A percentile compares a stretch with the other conserved stretches of the same genome.
Evolutionary conservation across 164 flowering plant species (phyloP).

Genomic region (Buxus sempervirens): DNA sequence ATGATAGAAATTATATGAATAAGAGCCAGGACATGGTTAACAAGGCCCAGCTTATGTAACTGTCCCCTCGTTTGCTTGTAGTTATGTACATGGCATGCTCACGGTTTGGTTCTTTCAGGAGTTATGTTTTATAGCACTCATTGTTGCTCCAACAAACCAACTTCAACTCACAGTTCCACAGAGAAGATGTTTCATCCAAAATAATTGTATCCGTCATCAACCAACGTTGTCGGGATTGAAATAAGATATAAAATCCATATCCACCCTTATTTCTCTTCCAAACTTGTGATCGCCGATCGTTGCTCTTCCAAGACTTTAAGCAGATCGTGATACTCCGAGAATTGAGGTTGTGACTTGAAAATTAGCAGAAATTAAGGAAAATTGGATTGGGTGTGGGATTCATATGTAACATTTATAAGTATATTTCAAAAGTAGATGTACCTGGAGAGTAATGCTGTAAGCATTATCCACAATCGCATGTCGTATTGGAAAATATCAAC

Average conservation of each 20-base stretch:
- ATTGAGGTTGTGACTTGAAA: slow-evolving; percentile 66
- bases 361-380: slow-evolving; percentile 2
- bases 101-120: neutral
- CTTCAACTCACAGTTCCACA: neutral
- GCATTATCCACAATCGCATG: slow-evolving; percentile 82
- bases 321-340: slow-evolving; percentile 73
- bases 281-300: slow-evolving; percentile 40
- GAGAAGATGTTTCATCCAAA: neutral
- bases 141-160: neutral
- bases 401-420: neutral
- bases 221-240: neutral
- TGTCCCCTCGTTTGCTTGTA: neutral
- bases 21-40: neutral
- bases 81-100: slow-evolving; percentile 11
- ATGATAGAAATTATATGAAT: no score
- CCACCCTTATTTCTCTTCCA: slow-evolving; percentile 19
- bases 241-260: neutral
- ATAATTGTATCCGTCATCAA: neutral
- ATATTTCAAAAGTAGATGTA: slow-evolving; percentile 17
- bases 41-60: neutral
- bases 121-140: neutral
- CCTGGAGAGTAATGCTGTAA: slow-evolving; percentile 78
- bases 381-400: neutral
- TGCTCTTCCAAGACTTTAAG: slow-evolving; percentile 66
- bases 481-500: slow-evolving; percentile 87